A percentile compares a stretch with the other conserved stretches of the same genome.
These are phyloP conservation scores for Phoma sp. DNA, from an alignment of 2,329 filamentous ascomycete genomes.

Conservation along the genomic window DNA sequence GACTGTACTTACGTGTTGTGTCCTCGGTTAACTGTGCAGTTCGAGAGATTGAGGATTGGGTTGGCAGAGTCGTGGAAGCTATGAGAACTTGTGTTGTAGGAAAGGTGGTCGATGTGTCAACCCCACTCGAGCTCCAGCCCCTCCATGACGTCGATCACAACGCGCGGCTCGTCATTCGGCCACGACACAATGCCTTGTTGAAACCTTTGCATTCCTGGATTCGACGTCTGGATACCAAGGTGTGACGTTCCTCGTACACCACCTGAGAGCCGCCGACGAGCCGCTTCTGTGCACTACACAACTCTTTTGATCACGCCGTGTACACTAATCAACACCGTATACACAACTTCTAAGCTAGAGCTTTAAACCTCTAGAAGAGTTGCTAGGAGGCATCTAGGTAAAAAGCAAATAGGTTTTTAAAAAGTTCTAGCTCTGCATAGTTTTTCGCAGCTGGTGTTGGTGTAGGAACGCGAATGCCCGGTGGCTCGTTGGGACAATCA, in stretches of 20 bases:
- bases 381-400: no score
- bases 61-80: neutral
- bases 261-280: no score
- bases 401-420: no score
- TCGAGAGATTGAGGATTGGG: neutral
- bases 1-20: neutral
- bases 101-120: slow-evolving; percentile 6
- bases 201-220: neutral
- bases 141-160: slow-evolving; percentile 3
- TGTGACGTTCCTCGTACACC: neutral
- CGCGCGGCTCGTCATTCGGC: neutral
- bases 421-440: no score
- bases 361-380: no score
- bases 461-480: no score
- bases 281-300: no score
- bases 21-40: neutral
- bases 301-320: no score
- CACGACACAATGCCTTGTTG: neutral
- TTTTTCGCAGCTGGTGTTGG: no score
- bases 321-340: no score
- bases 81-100: neutral
- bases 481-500: no score
- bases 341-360: no score
- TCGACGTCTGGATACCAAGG: neutral
- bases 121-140: slow-evolving; percentile 15